phyloP scores from a whole-genome alignment of 805 yeast genomes.

The Saccharomycopsis synnaedendra region DNA sequence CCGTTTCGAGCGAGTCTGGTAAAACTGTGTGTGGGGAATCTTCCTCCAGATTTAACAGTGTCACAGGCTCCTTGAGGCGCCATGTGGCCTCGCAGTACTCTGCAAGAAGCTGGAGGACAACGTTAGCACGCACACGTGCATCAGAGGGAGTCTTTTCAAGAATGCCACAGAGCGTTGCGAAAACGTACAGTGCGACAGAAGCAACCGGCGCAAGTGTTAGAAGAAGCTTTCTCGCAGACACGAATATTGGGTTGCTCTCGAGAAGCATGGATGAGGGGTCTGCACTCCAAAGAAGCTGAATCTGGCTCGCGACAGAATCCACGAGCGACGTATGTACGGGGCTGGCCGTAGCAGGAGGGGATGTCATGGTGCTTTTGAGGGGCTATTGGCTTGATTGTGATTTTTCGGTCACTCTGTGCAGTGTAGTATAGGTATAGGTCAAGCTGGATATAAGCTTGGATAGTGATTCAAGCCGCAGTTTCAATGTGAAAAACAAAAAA shows the following conservation, averaged over 20 bases:
- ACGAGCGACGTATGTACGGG: slow-evolving; percentile 5
- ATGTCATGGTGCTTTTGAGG: too few species aligned
- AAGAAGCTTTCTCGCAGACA: slow-evolving; percentile 4
- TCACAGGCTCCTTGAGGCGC: slow-evolving; percentile 11
- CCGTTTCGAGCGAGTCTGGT: slow-evolving; percentile 11
- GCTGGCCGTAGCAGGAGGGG: too few species aligned
- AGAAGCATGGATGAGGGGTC: slow-evolving; percentile 9
- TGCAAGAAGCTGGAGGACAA: slow-evolving; percentile 2
- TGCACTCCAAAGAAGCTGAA: slow-evolving; percentile 4
- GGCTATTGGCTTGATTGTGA: too few species aligned
- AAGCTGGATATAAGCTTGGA: too few species aligned
- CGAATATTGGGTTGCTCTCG: slow-evolving; percentile 8
- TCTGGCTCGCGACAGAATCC: slow-evolving; percentile 5
- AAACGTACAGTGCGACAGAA: slow-evolving; percentile 5
- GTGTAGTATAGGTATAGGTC: too few species aligned
- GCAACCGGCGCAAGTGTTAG: slow-evolving; percentile 4
- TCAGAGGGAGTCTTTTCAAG: slow-evolving; percentile 1
- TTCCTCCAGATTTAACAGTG: slow-evolving; percentile 14
- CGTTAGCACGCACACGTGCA: slow-evolving; percentile 5
- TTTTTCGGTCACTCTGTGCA: too few species aligned
- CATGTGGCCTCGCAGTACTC: slow-evolving; percentile 16
- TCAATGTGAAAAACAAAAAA: too few species aligned
- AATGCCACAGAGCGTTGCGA: slow-evolving; percentile 5
- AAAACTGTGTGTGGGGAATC: slow-evolving; percentile 14
- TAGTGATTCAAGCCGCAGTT: too few species aligned